A percentile compares a stretch with the other conserved stretches of the same genome.
Evolutionary conservation across 2,329 filamentous ascomycete genomes (phyloP).

Genomic region (Fusarium bulbicola): DNA sequence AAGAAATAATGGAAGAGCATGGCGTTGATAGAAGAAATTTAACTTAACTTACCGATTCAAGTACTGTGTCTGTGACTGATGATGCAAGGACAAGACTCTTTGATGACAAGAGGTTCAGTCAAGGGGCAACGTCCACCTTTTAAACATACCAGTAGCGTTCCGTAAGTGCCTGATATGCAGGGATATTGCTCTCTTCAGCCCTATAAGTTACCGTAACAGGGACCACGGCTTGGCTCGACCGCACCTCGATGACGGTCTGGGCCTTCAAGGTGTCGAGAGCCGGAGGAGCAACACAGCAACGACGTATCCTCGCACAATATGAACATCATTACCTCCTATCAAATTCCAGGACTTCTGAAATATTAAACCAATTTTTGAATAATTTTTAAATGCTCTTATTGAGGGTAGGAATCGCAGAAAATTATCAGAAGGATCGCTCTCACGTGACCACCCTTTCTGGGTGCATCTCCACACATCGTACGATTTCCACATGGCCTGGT

Average conservation of each 20-base stretch:
- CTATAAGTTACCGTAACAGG: constrained; percentile 30
- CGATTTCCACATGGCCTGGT: constrained; percentile 30
- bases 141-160: constrained; percentile 30
- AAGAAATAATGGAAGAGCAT: constrained; percentile 28
- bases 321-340: accelerated
- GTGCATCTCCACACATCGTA: constrained; percentile 38
- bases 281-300: background rate
- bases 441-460: constrained; percentile 33
- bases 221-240: constrained; percentile 32
- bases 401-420: no score
- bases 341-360: accelerated
- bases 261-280: constrained; percentile 27
- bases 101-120: background rate
- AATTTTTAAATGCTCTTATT: background rate
- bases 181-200: constrained; percentile 30
- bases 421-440: accelerated
- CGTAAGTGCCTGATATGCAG: constrained; percentile 34
- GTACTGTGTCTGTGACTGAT: background rate
- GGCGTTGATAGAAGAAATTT: constrained; percentile 24
- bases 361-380: accelerated
- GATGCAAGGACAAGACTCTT: background rate
- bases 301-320: no score
- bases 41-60: background rate
- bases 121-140: constrained; percentile 15
- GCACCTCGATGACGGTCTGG: constrained; percentile 31